Evolutionary conservation across 495 filamentous ascomycete species (phyloP).

Genomic region (Bacidia rubella): DNA sequence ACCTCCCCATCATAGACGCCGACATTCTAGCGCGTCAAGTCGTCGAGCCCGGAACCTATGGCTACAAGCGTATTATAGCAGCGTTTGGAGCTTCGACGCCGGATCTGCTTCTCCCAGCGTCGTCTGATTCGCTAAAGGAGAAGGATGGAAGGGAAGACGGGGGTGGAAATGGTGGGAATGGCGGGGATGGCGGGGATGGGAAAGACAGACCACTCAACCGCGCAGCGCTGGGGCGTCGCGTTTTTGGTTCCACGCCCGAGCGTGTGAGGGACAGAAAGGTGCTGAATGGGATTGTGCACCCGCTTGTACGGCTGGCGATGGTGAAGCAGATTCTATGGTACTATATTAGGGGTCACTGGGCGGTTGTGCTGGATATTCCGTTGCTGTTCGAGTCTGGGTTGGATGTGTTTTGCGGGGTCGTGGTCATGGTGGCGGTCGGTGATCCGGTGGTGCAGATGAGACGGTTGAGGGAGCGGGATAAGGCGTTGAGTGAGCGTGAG

Average conservation of each 20-base stretch:
- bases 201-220: slow-evolving; percentile 58
- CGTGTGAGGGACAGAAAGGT: slow-evolving; percentile 50
- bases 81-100: slow-evolving; percentile 72
- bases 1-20: slow-evolving; percentile 87
- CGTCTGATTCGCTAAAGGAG: slow-evolving; percentile 9
- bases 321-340: slow-evolving; percentile 47
- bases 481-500: slow-evolving; percentile 58
- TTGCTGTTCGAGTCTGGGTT: slow-evolving; percentile 77
- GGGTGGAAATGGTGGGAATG: slow-evolving; percentile 14
- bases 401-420: slow-evolving; percentile 66
- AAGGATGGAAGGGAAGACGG: slow-evolving; percentile 14
- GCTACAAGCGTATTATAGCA: slow-evolving; percentile 63
- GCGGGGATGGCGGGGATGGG: slow-evolving; percentile 25
- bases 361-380: slow-evolving; percentile 85
- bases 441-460: slow-evolving; percentile 67
- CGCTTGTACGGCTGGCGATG: slow-evolving; percentile 66
- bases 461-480: slow-evolving; percentile 57
- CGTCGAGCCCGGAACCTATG: slow-evolving; percentile 75
- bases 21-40: slow-evolving; percentile 83
- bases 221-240: slow-evolving; percentile 65
- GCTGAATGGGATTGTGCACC: slow-evolving; percentile 86
- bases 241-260: slow-evolving; percentile 64
- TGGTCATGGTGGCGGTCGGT: slow-evolving; percentile 70
- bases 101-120: slow-evolving; percentile 54
- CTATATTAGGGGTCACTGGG: slow-evolving; percentile 64